These are phyloP conservation scores for Exophiala sideris DNA, from an alignment of 2,329 filamentous ascomycete genomes.

Conservation along the genomic window DNA sequence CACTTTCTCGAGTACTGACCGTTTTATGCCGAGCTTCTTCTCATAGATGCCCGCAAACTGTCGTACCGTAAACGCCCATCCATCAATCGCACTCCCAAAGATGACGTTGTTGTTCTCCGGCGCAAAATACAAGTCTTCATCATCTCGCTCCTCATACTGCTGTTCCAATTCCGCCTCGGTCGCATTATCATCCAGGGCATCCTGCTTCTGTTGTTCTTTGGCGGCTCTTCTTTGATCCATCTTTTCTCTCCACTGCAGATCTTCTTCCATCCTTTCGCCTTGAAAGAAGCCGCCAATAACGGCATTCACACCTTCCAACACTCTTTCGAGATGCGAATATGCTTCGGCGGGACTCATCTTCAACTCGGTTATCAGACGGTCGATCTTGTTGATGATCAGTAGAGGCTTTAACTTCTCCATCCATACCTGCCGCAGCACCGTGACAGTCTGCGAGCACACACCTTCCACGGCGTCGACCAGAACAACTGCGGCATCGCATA, in stretches of 20 bases:
- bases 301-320: conserved; percentile 94
- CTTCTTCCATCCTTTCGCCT: conserved; percentile 97
- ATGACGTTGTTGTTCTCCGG: conserved; percentile 99
- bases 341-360: conserved; percentile 91
- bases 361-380: conserved; percentile 86
- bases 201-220: conserved; percentile 51
- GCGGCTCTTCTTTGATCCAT: conserved; percentile 77
- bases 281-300: conserved; percentile 97
- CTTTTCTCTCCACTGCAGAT: conserved; percentile 89
- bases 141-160: conserved; percentile 83
- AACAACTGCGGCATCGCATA: conserved; percentile 92
- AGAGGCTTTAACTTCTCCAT: conserved; percentile 91
- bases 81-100: conserved; percentile 94
- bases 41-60: conserved; percentile 94
- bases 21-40: conserved; percentile 94
- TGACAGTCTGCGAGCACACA: conserved; percentile 97
- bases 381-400: conserved; percentile 97
- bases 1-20: conserved; percentile 82
- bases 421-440: conserved; percentile 91
- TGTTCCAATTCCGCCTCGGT: conserved; percentile 45
- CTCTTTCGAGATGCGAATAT: conserved; percentile 80
- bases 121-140: conserved; percentile 96
- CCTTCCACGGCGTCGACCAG: conserved; percentile 96
- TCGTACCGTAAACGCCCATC: conserved; percentile 96
- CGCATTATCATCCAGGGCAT: conserved; percentile 28